Percentiles rank a stretch among this genome's conserved stretches.
Conservation (phyloP, 345 rosid species). For the Eucalyptus melliodora region DNA sequence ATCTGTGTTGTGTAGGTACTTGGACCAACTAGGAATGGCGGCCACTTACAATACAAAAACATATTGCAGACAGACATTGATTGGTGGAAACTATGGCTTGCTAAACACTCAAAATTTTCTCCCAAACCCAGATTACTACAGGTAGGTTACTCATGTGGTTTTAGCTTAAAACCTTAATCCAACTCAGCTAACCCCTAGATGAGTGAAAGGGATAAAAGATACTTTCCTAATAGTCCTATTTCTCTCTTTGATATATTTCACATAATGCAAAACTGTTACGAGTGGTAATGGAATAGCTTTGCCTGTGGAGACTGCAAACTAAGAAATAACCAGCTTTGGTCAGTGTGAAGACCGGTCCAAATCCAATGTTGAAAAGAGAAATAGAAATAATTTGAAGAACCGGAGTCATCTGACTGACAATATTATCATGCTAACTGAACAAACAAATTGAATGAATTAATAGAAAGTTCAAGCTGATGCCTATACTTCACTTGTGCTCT, state of each 20-base stretch:
- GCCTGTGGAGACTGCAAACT: not conserved
- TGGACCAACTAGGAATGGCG: constrained; percentile 60
- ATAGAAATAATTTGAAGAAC: not conserved
- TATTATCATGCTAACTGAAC: not conserved
- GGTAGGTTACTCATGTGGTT: not conserved
- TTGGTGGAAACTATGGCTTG: constrained; percentile 49
- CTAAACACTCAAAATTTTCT: constrained; percentile 25
- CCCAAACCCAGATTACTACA: constrained; percentile 45
- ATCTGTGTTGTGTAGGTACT: constrained; percentile 14
- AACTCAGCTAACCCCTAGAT: not conserved
- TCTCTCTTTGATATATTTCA: not conserved
- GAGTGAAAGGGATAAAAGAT: not conserved
- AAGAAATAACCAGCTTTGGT: not conserved
- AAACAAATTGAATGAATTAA: not conserved
- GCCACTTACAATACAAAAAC: constrained; percentile 32
- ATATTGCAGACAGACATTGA: constrained; percentile 39
- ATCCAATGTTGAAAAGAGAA: not conserved
- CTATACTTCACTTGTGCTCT: not conserved
- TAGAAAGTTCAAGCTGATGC: not conserved
- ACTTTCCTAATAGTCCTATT: not conserved
- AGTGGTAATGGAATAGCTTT: not conserved
- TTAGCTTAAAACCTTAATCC: not conserved
- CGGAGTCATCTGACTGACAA: not conserved
- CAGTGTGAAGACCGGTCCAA: not conserved
- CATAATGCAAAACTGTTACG: not conserved